Conservation (phyloP, 169 alveolate species). For the Cryptosporidium meleagridis region DNA sequence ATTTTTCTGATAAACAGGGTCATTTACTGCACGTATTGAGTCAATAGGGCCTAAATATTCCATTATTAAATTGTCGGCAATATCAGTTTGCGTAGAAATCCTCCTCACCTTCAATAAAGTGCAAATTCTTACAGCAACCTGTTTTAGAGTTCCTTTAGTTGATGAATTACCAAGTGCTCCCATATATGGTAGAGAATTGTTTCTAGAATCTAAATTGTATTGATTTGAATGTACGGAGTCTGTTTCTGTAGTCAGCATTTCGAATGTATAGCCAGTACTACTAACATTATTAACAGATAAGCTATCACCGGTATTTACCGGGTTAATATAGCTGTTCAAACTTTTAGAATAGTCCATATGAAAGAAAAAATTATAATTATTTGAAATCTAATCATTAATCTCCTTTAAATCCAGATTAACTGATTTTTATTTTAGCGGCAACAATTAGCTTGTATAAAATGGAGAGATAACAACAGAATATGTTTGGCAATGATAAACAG, state of each 20-base stretch:
- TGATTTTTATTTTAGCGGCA: not conserved
- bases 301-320: not conserved
- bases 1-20: slow-evolving; percentile 43
- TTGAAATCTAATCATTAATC: not conserved
- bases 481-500: not conserved
- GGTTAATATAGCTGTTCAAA: slow-evolving; percentile 3
- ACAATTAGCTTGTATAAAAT: not conserved
- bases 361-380: not conserved
- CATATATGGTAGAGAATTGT: not conserved
- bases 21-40: slow-evolving; percentile 15
- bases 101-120: slow-evolving; percentile 55
- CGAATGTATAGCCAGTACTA: slow-evolving; percentile 34
- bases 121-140: slow-evolving; percentile 70
- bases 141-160: slow-evolving; percentile 46
- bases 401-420: not conserved
- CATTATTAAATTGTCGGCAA: slow-evolving; percentile 64
- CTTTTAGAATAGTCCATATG: slow-evolving; percentile 33
- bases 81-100: slow-evolving; percentile 69
- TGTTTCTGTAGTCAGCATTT: slow-evolving; percentile 70
- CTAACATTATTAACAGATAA: slow-evolving; percentile 1
- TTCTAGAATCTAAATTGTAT: not conserved
- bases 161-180: not conserved
- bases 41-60: slow-evolving; percentile 66
- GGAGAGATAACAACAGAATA: slow-evolving; percentile 15
- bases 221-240: slow-evolving; percentile 42